phyloP scores from a whole-genome alignment of 108 stramenopile genomes.

The Stephanodiscus minutulus region DNA sequence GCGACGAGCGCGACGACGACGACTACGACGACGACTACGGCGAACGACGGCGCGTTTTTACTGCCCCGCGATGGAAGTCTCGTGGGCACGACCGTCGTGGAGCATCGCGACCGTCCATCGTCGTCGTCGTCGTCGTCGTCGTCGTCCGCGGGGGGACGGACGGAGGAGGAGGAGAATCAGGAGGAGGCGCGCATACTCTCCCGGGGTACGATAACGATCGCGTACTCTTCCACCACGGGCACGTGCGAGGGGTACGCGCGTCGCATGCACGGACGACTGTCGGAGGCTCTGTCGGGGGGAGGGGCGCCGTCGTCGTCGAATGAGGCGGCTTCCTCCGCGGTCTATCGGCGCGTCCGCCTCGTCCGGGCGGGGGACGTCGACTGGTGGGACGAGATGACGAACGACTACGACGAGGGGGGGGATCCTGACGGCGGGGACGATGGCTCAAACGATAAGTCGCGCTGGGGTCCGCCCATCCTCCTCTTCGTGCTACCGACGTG shows the following conservation, averaged over 20 bases:
- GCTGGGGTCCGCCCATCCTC: constrained; percentile 48
- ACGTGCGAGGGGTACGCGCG: constrained; percentile 65
- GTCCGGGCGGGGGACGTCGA: constrained; percentile 73
- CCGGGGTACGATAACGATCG: constrained; percentile 66
- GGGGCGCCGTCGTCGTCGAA: not conserved
- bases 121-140: not conserved
- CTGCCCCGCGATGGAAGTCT: no score
- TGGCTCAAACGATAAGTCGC: no score
- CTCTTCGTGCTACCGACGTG: constrained; percentile 77
- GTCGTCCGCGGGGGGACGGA: not conserved
- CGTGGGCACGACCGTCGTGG: no score
- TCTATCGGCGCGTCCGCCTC: constrained; percentile 10
- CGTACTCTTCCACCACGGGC: constrained; percentile 80
- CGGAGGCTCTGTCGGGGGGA: not conserved
- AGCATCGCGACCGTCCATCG: not conserved
- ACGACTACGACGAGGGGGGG: constrained; percentile 70
- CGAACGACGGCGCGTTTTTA: no score
- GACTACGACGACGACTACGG: no score
- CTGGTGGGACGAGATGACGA: constrained; percentile 93
- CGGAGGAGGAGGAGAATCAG: not conserved
- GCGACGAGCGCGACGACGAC: no score
- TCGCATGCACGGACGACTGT: constrained; percentile 30
- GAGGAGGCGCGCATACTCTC: constrained; percentile 3
- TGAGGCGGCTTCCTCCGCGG: not conserved
- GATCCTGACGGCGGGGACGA: no score